phyloP scores from a whole-genome alignment of 108 stramenopile genomes.

The Discostella pseudostelligera region DNA sequence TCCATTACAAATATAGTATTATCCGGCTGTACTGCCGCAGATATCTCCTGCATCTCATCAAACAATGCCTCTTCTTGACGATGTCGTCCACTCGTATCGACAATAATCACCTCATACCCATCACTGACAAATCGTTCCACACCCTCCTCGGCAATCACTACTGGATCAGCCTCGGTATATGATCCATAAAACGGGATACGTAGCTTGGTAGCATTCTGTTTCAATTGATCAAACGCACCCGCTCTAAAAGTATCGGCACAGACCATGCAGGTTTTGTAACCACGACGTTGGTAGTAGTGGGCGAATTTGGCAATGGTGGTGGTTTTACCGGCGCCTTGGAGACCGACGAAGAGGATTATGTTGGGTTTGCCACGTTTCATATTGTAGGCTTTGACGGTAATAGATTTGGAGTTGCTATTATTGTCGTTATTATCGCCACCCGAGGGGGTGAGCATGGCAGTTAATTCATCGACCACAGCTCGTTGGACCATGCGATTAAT shows the following conservation, averaged over 20 bases:
- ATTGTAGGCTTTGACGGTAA: slow-evolving; percentile 54
- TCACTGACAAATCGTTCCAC: slow-evolving; percentile 90
- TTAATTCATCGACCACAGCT: slow-evolving; percentile 91
- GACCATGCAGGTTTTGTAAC: slow-evolving; percentile 93
- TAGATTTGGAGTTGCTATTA: neutral
- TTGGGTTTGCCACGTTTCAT: slow-evolving; percentile 89
- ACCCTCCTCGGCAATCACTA: slow-evolving; percentile 94
- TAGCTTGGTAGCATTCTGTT: slow-evolving; percentile 98
- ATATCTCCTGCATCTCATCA: slow-evolving; percentile 98
- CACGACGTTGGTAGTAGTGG: slow-evolving; percentile 88
- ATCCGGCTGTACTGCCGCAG: slow-evolving; percentile 87
- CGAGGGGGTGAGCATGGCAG: slow-evolving; percentile 67
- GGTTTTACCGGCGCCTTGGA: slow-evolving; percentile 98
- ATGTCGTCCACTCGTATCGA: slow-evolving; percentile 97
- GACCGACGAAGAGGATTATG: slow-evolving; percentile 95
- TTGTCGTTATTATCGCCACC: neutral
- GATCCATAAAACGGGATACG: slow-evolving; percentile 92
- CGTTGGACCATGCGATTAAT: slow-evolving; percentile 72
- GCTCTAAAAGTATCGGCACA: slow-evolving; percentile 99
- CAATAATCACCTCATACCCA: slow-evolving; percentile 95
- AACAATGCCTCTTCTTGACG: slow-evolving; percentile 93
- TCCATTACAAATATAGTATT: slow-evolving; percentile 97
- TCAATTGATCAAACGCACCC: slow-evolving; percentile 98
- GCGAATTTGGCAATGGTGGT: slow-evolving; percentile 98
- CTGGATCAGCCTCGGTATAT: slow-evolving; percentile 96